Conservation (phyloP, 768 basidiomycete species). For the Naganishia vaughanmartiniae region DNA sequence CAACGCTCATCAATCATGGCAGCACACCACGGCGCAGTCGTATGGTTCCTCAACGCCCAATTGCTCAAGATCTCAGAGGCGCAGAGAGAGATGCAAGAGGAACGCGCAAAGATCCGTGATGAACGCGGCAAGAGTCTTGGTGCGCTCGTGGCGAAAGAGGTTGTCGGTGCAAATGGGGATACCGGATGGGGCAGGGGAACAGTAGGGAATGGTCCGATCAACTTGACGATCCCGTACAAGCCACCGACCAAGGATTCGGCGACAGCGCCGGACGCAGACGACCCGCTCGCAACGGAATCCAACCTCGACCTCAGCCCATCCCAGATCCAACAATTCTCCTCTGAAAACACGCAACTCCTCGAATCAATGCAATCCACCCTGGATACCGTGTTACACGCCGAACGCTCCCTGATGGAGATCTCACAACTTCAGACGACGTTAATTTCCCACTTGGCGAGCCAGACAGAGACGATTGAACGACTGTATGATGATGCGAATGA, state of each 20-base stretch:
- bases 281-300: not conserved
- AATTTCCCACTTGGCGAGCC: slow-evolving; percentile 77
- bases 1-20: slow-evolving; percentile 63
- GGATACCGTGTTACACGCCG: slow-evolving; percentile 85
- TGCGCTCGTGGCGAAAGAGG: slow-evolving; percentile 54
- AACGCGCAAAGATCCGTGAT: slow-evolving; percentile 79
- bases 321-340: slow-evolving; percentile 81
- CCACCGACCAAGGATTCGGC: slow-evolving; percentile 47
- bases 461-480: slow-evolving; percentile 88
- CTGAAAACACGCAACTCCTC: slow-evolving; percentile 82
- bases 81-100: slow-evolving; percentile 88
- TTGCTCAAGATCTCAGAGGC: slow-evolving; percentile 73
- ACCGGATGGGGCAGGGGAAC: not conserved
- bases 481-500: slow-evolving; percentile 91
- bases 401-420: slow-evolving; percentile 87
- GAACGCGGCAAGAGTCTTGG: slow-evolving; percentile 82
- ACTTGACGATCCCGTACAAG: slow-evolving; percentile 25
- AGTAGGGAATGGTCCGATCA: not conserved
- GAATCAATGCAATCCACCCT: slow-evolving; percentile 79
- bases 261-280: not conserved
- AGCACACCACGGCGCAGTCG: slow-evolving; percentile 89
- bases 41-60: slow-evolving; percentile 81
- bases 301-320: slow-evolving; percentile 32
- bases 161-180: not conserved
- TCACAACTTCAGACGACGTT: slow-evolving; percentile 89